Evolutionary conservation across 257 asterid species (phyloP), one percentile per base, ranked within the genome.

Genomic region (Penstemon davidsonii): DNA sequence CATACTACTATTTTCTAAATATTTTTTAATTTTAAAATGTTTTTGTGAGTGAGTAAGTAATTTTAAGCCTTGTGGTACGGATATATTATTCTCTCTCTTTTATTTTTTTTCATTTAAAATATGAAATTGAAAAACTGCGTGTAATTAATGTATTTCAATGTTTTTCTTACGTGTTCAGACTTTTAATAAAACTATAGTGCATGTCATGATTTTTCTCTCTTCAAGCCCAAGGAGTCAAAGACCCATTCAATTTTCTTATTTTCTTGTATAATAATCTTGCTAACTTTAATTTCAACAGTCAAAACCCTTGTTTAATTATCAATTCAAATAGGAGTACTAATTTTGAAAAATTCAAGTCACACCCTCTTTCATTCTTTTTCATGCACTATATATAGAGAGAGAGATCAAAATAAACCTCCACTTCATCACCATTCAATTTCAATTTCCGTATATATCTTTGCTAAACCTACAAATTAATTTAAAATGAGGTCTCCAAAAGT

Each of bases 211-310:
- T 25, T 25, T 25, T 25, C 33, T 25, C 33, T 25, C 33, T 2
- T 25, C 33, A 25, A 25, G 33, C 1, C 33, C 33, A 25, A 25
- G 33, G 33, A 2, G 33, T 25, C 33, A 25, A 15, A 63, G 84
- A 79, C 81, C 44, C 43, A 8, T 75, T 79, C 80, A 71, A 64
- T 68, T 66, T 60, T 46, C 52, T 41, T 2, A 19, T 3, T 62
- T 50, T 9, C 25, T 42, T 6, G n/a, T 10, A 11, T 15, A 49
- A 55, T 1, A 62, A 53, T 46, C 49, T 50, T 45, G 5, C 46
- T 18, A 68, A 76, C 33, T 25, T 25, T n/a, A n/a, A n/a, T n/a
- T n/a, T 79, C 84, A 79, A 72, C 68, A 44, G 77, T 79, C 80
- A 71, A 76, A 42, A 56, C 64, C 58, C 18, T 25, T 8, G 44